Percentiles rank a stretch among this genome's conserved stretches.
Conservation (phyloP, 2,329 filamentous ascomycete genomes). For the Lachnellula occidentalis region DNA sequence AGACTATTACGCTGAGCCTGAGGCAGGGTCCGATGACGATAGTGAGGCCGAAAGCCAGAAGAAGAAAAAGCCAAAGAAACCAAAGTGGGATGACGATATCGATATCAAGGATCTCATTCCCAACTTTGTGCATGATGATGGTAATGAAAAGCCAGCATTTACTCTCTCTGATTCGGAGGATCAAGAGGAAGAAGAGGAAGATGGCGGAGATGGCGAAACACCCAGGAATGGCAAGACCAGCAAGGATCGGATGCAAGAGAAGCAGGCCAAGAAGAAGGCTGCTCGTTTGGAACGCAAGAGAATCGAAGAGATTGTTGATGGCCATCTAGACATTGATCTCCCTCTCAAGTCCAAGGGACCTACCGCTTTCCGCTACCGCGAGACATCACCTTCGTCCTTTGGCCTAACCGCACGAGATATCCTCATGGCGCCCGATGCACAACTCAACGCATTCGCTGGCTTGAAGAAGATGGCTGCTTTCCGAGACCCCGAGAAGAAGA, state of each 20-base stretch:
- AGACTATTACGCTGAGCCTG: constrained; percentile 74
- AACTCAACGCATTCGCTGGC: constrained; percentile 84
- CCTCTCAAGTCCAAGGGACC: constrained; percentile 50
- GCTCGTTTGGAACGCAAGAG: constrained; percentile 76
- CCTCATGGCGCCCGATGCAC: constrained; percentile 76
- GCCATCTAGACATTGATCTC: constrained; percentile 68
- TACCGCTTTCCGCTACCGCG: constrained; percentile 78
- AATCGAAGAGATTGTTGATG: constrained; percentile 81
- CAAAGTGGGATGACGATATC: constrained; percentile 93
- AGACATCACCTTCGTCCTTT: constrained; percentile 85
- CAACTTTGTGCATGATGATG: constrained; percentile 68
- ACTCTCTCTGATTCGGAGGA: constrained; percentile 50
- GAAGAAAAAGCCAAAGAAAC: constrained; percentile 68
- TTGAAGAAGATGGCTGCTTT: constrained; percentile 93
- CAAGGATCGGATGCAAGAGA: constrained; percentile 55
- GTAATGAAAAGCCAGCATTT: constrained; percentile 45
- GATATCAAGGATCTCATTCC: constrained; percentile 90
- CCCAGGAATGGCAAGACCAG: constrained; percentile 54
- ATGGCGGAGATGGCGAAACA: not conserved
- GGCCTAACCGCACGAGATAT: constrained; percentile 89
- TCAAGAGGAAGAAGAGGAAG: constrained; percentile 31
- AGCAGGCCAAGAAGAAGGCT: constrained; percentile 56
- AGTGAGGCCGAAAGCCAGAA: constrained; percentile 49
- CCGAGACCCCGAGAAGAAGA: constrained; percentile 83
- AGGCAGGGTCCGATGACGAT: constrained; percentile 58